Percentiles rank a stretch among this genome's conserved stretches.
These are phyloP conservation scores for Eutrema yunnanense DNA, from an alignment of 345 rosid genomes.

Conservation along the genomic window DNA sequence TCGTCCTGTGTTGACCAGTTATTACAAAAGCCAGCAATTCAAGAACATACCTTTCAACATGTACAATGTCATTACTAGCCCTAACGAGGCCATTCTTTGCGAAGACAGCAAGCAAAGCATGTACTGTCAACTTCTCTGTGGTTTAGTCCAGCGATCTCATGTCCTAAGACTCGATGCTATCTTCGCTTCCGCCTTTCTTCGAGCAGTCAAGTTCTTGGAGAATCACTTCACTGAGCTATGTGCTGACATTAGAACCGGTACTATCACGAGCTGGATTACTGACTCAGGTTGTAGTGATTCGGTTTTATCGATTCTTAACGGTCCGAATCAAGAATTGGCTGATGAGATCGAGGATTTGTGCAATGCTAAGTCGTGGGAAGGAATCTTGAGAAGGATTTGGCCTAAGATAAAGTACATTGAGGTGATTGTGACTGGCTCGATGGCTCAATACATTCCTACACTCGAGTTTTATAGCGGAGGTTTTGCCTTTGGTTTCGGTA, in stretches of 20 bases:
- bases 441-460: constrained; percentile 86
- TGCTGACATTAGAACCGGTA: constrained; percentile 54
- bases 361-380: constrained; percentile 58
- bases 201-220: constrained; percentile 78
- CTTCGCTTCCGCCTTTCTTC: constrained; percentile 79
- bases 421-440: constrained; percentile 82
- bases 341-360: constrained; percentile 42
- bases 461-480: constrained; percentile 81
- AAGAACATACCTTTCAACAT: constrained; percentile 66
- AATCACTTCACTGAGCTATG: constrained; percentile 66
- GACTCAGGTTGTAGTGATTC: constrained; percentile 53
- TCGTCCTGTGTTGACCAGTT: constrained; percentile 87
- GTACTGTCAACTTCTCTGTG: constrained; percentile 89
- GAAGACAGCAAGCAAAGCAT: constrained; percentile 88
- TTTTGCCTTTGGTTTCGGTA: constrained; percentile 70
- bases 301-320: constrained; percentile 37
- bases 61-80: constrained; percentile 73
- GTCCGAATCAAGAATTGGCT: constrained; percentile 45
- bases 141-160: constrained; percentile 60
- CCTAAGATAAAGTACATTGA: constrained; percentile 80
- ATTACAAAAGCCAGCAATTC: constrained; percentile 79
- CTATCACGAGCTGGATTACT: constrained; percentile 67
- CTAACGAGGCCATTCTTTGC: constrained; percentile 84
- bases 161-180: constrained; percentile 80
- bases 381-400: constrained; percentile 72